Base-by-base conservation (phyloP, 148 eudicot genomes). In the Rhododendron williamsianum region DNA sequence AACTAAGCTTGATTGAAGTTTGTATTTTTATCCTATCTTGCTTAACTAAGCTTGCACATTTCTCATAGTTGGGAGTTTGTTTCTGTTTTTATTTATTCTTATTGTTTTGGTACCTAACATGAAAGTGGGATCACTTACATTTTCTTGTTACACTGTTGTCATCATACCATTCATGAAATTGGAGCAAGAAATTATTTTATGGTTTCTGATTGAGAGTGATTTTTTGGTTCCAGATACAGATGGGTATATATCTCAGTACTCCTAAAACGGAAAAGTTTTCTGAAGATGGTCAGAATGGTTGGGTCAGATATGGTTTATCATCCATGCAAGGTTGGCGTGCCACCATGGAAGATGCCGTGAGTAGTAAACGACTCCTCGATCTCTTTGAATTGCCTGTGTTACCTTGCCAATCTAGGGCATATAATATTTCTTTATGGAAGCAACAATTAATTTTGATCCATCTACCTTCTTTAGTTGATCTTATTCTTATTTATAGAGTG, bases 301-400 rank as follows among this genome's bases (percentile, higher is more conserved):
- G 89, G 90, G 87, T 97, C 84, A 89, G 89, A 87, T 97, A 92
- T 89, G 99, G 99, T 71, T 80, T 95, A 48, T 97, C 98, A 41
- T 95, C 99, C 18, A 97, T 97, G 99, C 99, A 97, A 92, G 99
- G 99, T 43, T 97, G 99, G 99, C 98, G 99, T 80, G 91, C 99
- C 18, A 88, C 96, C 81, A 97, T 97, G 99, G 99, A 97, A 92
- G 99, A 97, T 91, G 98, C 99, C 88, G 99, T 97, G 87, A 95
- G 98, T 92, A 85, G 13, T 80, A 79, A 63, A 58, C 48, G 58
- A 54, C 67, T 38, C 21, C 56, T 72, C 43, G 6, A 76, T 76
- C n/a, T 77, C 36, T 30, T 48, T 25, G 52, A 48, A 25, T 48
- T 25, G 11, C 19, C n/a, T 79, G n/a, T 80, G 65, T 51, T 30